phyloP scores from a whole-genome alignment of 495 filamentous ascomycete species.

The Amniculicola lignicola region DNA sequence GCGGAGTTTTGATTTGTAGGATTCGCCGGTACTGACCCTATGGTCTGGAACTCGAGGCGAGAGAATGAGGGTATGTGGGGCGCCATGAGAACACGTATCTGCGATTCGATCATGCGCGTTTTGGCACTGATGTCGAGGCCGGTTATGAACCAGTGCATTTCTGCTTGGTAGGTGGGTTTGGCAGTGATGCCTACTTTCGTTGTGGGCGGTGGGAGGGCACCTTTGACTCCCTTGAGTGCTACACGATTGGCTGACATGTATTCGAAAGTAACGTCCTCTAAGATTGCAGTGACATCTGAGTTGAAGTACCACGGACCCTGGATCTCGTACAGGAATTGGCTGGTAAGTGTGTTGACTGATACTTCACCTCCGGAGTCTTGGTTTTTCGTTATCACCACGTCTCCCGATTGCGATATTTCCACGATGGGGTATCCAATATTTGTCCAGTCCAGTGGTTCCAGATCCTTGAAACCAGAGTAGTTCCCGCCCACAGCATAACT shows the following conservation, averaged over 20 bases:
- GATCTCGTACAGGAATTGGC: conserved; percentile 59
- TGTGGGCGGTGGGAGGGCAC: conserved; percentile 51
- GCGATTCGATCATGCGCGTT: conserved; percentile 45
- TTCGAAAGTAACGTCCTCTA: conserved; percentile 49
- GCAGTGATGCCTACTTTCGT: conserved; percentile 55
- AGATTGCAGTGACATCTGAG: conserved; percentile 54
- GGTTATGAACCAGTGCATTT: conserved; percentile 41
- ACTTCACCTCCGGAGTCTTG: conserved; percentile 36
- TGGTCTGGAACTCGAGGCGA: conserved; percentile 29
- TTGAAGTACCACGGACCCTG: conserved; percentile 59
- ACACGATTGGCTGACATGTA: conserved; percentile 39
- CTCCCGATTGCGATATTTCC: conserved; percentile 52
- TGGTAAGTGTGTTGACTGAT: conserved; percentile 53
- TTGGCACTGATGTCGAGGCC: conserved; percentile 40
- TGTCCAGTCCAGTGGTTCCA: conserved; percentile 40
- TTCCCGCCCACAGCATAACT: conserved; percentile 54
- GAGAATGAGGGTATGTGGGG: conserved; percentile 29
- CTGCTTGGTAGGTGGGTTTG: conserved; percentile 47
- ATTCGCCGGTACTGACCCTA: conserved; percentile 13
- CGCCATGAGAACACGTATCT: conserved; percentile 15
- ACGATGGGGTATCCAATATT: conserved; percentile 59
- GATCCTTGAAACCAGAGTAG: conserved; percentile 57
- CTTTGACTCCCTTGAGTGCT: conserved; percentile 45
- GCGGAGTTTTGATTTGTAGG: conserved; percentile 26
- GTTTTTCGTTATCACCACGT: conserved; percentile 45